Conservation (phyloP, 129 eudicot species). For the Flaveria bidentis region DNA sequence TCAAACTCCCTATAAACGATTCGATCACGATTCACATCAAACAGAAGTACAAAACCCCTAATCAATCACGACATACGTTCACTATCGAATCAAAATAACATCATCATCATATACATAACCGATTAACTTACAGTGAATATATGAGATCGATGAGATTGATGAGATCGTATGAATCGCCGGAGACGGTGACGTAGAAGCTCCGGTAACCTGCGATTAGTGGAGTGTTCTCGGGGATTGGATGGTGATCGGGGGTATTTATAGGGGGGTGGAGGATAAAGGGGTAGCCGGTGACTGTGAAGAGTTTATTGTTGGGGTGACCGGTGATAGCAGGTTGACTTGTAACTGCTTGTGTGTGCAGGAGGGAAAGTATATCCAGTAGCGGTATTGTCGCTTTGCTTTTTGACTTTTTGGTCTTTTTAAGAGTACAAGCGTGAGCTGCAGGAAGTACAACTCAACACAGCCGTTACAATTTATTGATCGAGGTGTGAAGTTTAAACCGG, state of each 20-base stretch:
- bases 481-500: no score
- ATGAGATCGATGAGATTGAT: neutral
- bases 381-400: slow-evolving; percentile 33
- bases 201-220: slow-evolving; percentile 27
- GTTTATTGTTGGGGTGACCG: slow-evolving; percentile 22
- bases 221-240: slow-evolving; percentile 32
- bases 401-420: slow-evolving; percentile 22
- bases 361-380: slow-evolving; percentile 38
- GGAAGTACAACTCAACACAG: neutral
- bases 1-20: neutral
- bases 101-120: slow-evolving; percentile 1
- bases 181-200: slow-evolving; percentile 27
- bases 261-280: slow-evolving; percentile 15
- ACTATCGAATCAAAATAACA: no score
- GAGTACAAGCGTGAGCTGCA: slow-evolving; percentile 14
- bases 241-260: slow-evolving; percentile 25
- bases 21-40: neutral
- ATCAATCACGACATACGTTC: neutral
- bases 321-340: slow-evolving; percentile 22
- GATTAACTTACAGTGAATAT: slow-evolving; percentile 30
- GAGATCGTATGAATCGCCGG: slow-evolving; percentile 3
- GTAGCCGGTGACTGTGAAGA: slow-evolving; percentile 20
- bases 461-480: neutral
- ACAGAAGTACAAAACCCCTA: neutral
- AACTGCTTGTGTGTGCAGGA: slow-evolving; percentile 35